Percentiles rank a stretch among this genome's conserved stretches.
Evolutionary conservation across 1,284 basidiomycete species (phyloP).

Genomic region (Coniferiporia sulphurascens): DNA sequence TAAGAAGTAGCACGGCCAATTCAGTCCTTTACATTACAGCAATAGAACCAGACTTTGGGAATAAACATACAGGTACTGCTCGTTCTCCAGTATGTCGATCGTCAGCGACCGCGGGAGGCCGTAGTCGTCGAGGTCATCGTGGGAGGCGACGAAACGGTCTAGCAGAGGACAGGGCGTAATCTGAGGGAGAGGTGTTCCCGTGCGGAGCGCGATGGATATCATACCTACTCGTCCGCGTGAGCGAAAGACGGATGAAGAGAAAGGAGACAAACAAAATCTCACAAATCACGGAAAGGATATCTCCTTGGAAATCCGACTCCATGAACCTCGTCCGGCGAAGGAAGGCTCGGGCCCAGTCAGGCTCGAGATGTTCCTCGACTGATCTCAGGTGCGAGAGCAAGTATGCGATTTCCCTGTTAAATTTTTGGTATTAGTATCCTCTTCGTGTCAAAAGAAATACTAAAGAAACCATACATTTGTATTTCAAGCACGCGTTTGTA

Average conservation of each 20-base stretch:
- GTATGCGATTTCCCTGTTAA: conserved; percentile 51
- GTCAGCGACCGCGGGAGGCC: conserved; percentile 19
- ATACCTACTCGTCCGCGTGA: conserved; percentile 38
- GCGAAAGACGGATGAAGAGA: background rate
- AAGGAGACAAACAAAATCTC: conserved; percentile 23
- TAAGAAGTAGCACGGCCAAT: background rate
- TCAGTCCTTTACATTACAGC: background rate
- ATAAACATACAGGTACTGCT: conserved; percentile 23
- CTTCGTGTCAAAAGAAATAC: too few species aligned
- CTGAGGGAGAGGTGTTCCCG: conserved; percentile 75
- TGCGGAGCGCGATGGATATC: conserved; percentile 67
- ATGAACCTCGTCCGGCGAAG: conserved; percentile 72
- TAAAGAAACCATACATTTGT: conserved; percentile 38
- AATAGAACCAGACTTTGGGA: background rate
- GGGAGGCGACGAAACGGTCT: conserved; percentile 48
- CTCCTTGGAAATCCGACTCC: conserved; percentile 80
- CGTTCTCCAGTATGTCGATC: conserved; percentile 22
- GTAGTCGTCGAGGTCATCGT: conserved; percentile 19
- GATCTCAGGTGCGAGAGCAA: conserved; percentile 62
- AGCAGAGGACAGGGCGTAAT: conserved; percentile 82
- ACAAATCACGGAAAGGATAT: conserved; percentile 78
- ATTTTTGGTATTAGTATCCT: background rate
- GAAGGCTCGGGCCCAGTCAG: conserved; percentile 72
- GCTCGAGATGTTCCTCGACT: conserved; percentile 59
- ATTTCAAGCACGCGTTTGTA: conserved; percentile 62